Base-by-base conservation (phyloP, 495 filamentous ascomycete genomes). In the Filosporella fistucella region DNA sequence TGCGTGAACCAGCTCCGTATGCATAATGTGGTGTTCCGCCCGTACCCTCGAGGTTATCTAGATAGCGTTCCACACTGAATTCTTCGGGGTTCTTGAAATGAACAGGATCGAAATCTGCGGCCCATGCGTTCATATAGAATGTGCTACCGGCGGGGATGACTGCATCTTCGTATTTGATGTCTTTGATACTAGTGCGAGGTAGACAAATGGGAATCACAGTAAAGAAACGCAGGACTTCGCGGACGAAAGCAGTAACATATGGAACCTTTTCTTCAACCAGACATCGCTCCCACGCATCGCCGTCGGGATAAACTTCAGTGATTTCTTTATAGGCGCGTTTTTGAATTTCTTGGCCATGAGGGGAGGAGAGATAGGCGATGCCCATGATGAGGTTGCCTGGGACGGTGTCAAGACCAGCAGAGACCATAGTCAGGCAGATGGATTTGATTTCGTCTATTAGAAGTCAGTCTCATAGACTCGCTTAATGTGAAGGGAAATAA, bases 391-490 rank as follows among this genome's bases (percentile, higher is more conserved):
- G 62, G 55, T 81, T 86, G 8, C 78, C 81, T 12, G 76, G 84
- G 17, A 82, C 78, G 9, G 81, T 86, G 61, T 82, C 84, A n/a
- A 84, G 70, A 39, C 78, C 82, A 5, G 82, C 84, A 12, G 79
- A 82, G 4, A 87, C 84, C 83, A 88, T 88, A 22, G 81, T 85
- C 41, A 88, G 62, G 61, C 84, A 85, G 48, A 88, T 83, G 2
- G 80, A 84, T 54, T 84, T 84, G 23, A 86, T 74, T 62, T 86
- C 83, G 16, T 76, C 80, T 79, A 33, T 28, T 34, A 58, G 47
- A 55, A 10, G 14, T 58, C 33, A 55, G 56, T n/a, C n/a, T n/a
- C n/a, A n/a, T n/a, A n/a, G n/a, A n/a, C 24, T 3, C 9, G 23
- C 18, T 8, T 30, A 24, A 26, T 3, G 5, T 4, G 10, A 21